Conservation (phyloP, 192 early-diverging fungal species). For the Backusella westeae region DNA sequence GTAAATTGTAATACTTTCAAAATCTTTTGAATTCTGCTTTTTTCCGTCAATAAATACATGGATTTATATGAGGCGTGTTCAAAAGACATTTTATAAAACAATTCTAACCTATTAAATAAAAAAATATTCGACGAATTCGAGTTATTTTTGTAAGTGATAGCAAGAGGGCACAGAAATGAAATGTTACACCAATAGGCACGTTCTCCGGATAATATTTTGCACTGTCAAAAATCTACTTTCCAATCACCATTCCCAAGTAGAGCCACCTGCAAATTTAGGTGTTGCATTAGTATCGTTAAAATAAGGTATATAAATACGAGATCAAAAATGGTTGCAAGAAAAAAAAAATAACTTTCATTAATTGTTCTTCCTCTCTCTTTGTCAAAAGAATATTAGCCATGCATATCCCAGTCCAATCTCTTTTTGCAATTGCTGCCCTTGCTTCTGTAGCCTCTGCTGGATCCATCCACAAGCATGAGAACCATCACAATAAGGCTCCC, state of each 20-base stretch:
- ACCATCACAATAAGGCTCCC: not conserved
- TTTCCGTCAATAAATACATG: not conserved
- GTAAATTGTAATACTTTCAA: not conserved
- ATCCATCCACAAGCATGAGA: not conserved
- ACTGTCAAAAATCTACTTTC: not conserved
- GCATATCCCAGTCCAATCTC: conserved; percentile 14
- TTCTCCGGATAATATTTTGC: not conserved
- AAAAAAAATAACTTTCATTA: not conserved
- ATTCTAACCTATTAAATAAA: not conserved
- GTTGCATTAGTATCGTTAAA: not conserved
- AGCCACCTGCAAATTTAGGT: not conserved
- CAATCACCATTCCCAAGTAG: not conserved
- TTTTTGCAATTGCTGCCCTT: conserved; percentile 15
- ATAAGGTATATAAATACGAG: not conserved
- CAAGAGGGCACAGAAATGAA: not conserved
- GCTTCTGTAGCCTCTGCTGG: conserved; percentile 8
- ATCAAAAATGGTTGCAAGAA: not conserved
- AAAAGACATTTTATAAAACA: no score
- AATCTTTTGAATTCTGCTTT: not conserved
- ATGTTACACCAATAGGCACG: not conserved
- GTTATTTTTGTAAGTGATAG: not conserved
- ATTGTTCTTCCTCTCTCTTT: not conserved
- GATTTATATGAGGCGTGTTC: not conserved
- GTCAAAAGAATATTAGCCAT: not conserved
- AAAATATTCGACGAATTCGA: not conserved